Evolutionary conservation across 2,329 filamentous ascomycete genomes (phyloP).

Genomic region (Botrytis sinoallii): DNA sequence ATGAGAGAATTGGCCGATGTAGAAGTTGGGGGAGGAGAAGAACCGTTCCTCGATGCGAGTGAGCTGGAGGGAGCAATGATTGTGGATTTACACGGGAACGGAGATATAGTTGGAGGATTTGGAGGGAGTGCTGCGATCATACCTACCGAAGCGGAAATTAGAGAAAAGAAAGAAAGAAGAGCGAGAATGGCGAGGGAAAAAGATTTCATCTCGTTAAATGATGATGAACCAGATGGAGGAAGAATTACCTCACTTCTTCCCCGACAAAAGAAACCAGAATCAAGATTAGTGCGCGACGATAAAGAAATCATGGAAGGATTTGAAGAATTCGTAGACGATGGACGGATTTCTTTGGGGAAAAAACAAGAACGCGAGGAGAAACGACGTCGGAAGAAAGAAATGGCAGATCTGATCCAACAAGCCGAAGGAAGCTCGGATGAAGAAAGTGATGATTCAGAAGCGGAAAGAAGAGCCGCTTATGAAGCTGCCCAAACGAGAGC

Average conservation of each 20-base stretch:
- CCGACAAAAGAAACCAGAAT: conserved; percentile 63
- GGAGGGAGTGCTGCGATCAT: conserved; percentile 55
- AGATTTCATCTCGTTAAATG: conserved; percentile 64
- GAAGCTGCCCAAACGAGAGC: conserved; percentile 82
- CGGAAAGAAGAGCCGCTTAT: conserved; percentile 74
- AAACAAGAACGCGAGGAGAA: conserved; percentile 73
- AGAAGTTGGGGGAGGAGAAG: conserved; percentile 49
- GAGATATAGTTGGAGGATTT: conserved; percentile 16
- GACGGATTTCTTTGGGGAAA: conserved; percentile 71
- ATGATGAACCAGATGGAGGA: conserved; percentile 48
- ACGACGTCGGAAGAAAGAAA: conserved; percentile 66
- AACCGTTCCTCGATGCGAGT: conserved; percentile 47
- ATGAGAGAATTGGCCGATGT: conserved; percentile 59
- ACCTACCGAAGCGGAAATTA: conserved; percentile 79
- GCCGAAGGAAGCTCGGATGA: conserved; percentile 63
- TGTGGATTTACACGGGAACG: conserved; percentile 46
- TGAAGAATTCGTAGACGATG: conserved; percentile 86
- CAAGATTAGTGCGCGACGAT: conserved; percentile 76
- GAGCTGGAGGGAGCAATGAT: conserved; percentile 64
- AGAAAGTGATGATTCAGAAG: conserved; percentile 66
- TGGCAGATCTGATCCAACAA: conserved; percentile 77
- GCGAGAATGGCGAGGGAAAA: conserved; percentile 74
- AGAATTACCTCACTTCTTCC: conserved; percentile 42
- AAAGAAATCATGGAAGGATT: conserved; percentile 93
- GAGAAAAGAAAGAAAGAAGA: conserved; percentile 84